Evolutionary conservation across 805 yeast genomes (phyloP), one percentile per base, ranked within the genome.

Genomic region (Starmerella geochares): DNA sequence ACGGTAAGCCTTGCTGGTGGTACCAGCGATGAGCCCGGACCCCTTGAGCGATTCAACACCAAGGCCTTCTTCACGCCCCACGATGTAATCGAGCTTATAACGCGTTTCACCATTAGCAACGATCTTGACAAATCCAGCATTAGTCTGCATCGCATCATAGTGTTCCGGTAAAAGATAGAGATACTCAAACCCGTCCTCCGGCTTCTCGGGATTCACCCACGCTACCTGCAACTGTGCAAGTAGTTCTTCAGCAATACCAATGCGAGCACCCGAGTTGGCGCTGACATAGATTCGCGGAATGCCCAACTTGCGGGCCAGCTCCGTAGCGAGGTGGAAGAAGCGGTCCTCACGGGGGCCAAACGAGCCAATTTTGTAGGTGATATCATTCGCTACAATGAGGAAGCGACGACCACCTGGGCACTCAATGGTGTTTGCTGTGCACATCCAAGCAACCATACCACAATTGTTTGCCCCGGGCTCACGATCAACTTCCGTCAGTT

Each of bases 11-110:
- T 86, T 81, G 11, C 96, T 85, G 42, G 99, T 92, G 25, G 95
- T 95, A 70, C 99, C 99, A 20, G 99, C 99, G 71, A 92, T 92
- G 64, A 92, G 75, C 72, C 97, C 99, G 49, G 97, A 90, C 35
- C 99, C 99, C 71, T 81, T 81, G 69, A 92, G 79, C 77, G 96
- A 92, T 70, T 92, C 99, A 53, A 92, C 99, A 73, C 99, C 99
- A 54, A 94, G 73, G 47, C 97, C 97, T 58, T 92, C 95, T 66
- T 88, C 95, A 52, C 84, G 79, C 71, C 97, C 97, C 65, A 92
- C 77, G 60, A 92, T 80, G 36, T 94, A 78, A 54, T 78, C 84
- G 64, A 92, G 86, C 60, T 83, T 76, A 64, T 78, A 75, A 64
- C 96, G 80, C 52, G 77, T 82, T 65, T 85, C 83, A 53, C 97